Conservation (phyloP, 345 rosid species). For the Salix udensis region DNA sequence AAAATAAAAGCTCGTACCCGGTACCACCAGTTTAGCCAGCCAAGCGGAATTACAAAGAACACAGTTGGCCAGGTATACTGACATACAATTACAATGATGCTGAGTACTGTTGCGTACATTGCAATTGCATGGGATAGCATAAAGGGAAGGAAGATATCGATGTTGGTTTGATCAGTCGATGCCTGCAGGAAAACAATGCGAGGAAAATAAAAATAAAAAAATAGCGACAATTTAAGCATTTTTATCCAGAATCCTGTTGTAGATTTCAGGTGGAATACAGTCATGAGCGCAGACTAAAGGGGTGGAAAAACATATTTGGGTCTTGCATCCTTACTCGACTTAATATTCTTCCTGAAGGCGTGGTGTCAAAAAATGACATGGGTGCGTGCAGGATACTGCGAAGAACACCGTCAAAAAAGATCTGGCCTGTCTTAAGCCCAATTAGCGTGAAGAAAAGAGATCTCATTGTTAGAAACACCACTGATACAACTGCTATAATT, state of each 20-base stretch:
- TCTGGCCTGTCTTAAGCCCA: slow-evolving; percentile 85
- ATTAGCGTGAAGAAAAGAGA: slow-evolving; percentile 47
- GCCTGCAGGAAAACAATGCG: slow-evolving; percentile 45
- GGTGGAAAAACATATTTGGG: neutral
- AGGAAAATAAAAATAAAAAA: neutral
- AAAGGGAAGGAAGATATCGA: slow-evolving; percentile 76
- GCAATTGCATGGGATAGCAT: slow-evolving; percentile 47
- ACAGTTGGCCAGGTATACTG: slow-evolving; percentile 93
- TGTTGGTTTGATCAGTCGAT: slow-evolving; percentile 75
- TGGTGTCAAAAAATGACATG: slow-evolving; percentile 96
- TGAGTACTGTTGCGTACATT: slow-evolving; percentile 66
- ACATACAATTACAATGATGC: slow-evolving; percentile 80
- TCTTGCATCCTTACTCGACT: slow-evolving; percentile 59
- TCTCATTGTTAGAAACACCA: slow-evolving; percentile 48
- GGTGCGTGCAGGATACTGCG: slow-evolving; percentile 87
- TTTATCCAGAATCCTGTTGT: neutral
- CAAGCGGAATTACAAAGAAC: slow-evolving; percentile 77
- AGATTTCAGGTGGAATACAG: neutral
- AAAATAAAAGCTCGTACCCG: slow-evolving; percentile 52
- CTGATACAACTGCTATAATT: slow-evolving; percentile 51
- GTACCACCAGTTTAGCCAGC: slow-evolving; percentile 83
- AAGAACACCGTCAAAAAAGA: slow-evolving; percentile 67
- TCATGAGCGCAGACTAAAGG: neutral
- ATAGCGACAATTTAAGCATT: slow-evolving; percentile 7
- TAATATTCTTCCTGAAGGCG: slow-evolving; percentile 91